phyloP scores from a whole-genome alignment of 2,329 filamentous ascomycete species.

The Verruconis gallopava region DNA sequence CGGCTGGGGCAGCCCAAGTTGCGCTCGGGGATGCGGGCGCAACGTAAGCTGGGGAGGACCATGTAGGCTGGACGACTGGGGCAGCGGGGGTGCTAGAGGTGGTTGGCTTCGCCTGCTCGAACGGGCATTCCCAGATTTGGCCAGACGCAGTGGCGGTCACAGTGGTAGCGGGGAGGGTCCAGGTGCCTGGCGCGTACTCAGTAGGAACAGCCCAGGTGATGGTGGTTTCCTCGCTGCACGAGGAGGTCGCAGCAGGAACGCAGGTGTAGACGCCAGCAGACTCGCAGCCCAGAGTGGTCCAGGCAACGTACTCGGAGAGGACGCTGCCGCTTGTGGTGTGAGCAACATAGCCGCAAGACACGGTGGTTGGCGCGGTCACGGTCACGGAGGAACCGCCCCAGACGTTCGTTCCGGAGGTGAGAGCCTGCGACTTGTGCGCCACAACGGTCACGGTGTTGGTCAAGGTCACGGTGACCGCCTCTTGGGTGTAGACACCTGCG shows the following conservation, averaged over 20 bases:
- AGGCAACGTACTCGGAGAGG: slow-evolving; percentile 54
- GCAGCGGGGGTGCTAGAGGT: slow-evolving; percentile 6
- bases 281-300: slow-evolving; percentile 62
- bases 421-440: slow-evolving; percentile 46
- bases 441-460: slow-evolving; percentile 55
- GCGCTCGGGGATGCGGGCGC: slow-evolving; percentile 1
- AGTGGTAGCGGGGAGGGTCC: slow-evolving; percentile 53
- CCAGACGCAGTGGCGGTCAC: slow-evolving; percentile 57
- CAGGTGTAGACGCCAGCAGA: slow-evolving; percentile 57
- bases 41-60: neutral
- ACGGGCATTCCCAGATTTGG: slow-evolving; percentile 60
- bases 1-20: slow-evolving; percentile 1
- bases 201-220: slow-evolving; percentile 29
- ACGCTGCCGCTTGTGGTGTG: slow-evolving; percentile 43
- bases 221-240: slow-evolving; percentile 39
- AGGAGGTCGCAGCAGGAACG: slow-evolving; percentile 54
- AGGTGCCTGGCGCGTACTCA: slow-evolving; percentile 55
- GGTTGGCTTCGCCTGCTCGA: slow-evolving; percentile 18
- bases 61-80: slow-evolving; percentile 1
- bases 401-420: slow-evolving; percentile 54
- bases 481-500: slow-evolving; percentile 63
- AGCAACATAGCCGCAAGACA: slow-evolving; percentile 58
- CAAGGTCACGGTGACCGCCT: slow-evolving; percentile 57
- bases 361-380: slow-evolving; percentile 51
- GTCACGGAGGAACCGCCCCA: slow-evolving; percentile 61